phyloP scores from a whole-genome alignment of 306 rosid species.

The Abrus pulchellus region DNA sequence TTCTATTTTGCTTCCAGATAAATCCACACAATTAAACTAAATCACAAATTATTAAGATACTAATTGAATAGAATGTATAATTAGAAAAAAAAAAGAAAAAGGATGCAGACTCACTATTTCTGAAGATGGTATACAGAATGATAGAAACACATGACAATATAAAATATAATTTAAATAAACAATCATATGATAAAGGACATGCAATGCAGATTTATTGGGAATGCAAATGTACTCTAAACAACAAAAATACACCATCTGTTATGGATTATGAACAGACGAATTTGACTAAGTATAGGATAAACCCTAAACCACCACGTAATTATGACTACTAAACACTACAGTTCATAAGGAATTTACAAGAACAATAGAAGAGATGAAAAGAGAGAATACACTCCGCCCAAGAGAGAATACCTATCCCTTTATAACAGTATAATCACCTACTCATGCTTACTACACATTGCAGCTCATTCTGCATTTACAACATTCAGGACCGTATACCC shows the following conservation, averaged over 20 bases:
- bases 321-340: constrained; percentile 1
- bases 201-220: not conserved
- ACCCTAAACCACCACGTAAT: not conserved
- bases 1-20: no score
- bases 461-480: constrained; percentile 12
- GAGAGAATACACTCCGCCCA: not conserved
- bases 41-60: no score
- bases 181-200: no score
- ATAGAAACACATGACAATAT: not conserved
- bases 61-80: no score
- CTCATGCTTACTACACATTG: not conserved
- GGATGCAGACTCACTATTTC: not conserved
- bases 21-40: no score
- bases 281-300: not conserved
- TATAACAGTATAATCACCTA: constrained; percentile 12
- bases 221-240: not conserved
- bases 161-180: not conserved
- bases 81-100: no score
- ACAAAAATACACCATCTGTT: not conserved
- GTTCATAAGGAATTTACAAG: constrained; percentile 3
- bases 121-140: not conserved
- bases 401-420: not conserved
- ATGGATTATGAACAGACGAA: not conserved
- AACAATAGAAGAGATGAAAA: not conserved
- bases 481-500: not conserved